These are phyloP conservation scores for Lactarius hengduanensis DNA, from an alignment of 768 basidiomycete genomes.

Conservation along the genomic window DNA sequence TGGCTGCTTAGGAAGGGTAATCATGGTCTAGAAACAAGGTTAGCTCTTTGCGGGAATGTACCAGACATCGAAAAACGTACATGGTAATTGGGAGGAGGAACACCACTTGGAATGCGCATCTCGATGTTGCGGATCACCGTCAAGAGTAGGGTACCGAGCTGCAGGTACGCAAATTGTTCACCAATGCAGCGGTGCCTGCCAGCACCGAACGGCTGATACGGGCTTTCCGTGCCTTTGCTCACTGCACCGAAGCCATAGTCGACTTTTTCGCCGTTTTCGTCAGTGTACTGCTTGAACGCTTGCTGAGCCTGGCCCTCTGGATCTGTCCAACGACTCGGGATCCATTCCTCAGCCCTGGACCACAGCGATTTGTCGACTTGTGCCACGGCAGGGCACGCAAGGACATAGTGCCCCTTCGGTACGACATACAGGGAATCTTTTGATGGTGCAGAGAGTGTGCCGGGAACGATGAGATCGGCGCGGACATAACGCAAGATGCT, in stretches of 20 bases:
- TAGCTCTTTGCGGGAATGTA: neutral
- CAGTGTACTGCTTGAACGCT: constrained; percentile 72
- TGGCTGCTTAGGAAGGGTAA: constrained; percentile 79
- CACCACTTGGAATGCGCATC: constrained; percentile 58
- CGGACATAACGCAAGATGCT: constrained; percentile 92
- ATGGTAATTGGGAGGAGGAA: constrained; percentile 89
- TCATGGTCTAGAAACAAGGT: constrained; percentile 70
- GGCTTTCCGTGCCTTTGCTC: constrained; percentile 93
- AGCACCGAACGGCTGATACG: constrained; percentile 97
- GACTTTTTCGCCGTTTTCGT: constrained; percentile 81
- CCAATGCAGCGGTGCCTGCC: constrained; percentile 95
- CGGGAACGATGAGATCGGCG: constrained; percentile 78
- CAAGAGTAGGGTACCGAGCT: constrained; percentile 80
- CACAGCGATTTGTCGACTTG: constrained; percentile 86
- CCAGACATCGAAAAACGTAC: constrained; percentile 46
- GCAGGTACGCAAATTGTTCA: constrained; percentile 96
- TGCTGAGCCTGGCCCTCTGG: constrained; percentile 76
- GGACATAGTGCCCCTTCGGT: constrained; percentile 85
- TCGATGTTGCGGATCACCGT: constrained; percentile 77
- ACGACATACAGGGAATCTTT: constrained; percentile 77
- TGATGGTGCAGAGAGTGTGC: constrained; percentile 74
- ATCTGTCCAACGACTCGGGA: constrained; percentile 84
- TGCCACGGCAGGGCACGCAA: constrained; percentile 84
- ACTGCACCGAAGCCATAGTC: constrained; percentile 97
- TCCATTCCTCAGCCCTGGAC: constrained; percentile 69